These are phyloP conservation scores for Xylariaceae sp. DNA, from an alignment of 2,329 filamentous ascomycete genomes.

Conservation along the genomic window DNA sequence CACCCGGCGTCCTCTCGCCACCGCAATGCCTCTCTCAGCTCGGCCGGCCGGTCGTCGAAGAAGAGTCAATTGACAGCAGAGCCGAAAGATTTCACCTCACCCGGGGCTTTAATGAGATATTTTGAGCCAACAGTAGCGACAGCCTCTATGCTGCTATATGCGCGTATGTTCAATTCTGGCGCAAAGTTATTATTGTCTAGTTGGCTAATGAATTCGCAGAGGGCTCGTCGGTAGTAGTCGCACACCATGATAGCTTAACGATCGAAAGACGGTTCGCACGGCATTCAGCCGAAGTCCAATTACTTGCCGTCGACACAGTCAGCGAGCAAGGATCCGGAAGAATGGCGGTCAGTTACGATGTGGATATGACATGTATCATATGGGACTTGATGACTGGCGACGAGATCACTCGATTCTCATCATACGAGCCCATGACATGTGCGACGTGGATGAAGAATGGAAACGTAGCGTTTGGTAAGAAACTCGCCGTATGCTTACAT, in stretches of 20 bases:
- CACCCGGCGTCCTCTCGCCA: slow-evolving; percentile 49
- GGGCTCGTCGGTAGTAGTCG: slow-evolving; percentile 75
- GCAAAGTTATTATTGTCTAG: neutral
- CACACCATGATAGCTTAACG: slow-evolving; percentile 87
- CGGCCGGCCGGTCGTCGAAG: slow-evolving; percentile 49
- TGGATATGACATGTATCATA: slow-evolving; percentile 85
- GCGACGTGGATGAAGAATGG: slow-evolving; percentile 97
- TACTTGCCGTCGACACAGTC: slow-evolving; percentile 85
- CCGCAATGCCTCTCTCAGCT: slow-evolving; percentile 56
- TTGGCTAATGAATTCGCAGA: slow-evolving; percentile 40
- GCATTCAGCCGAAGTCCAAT: slow-evolving; percentile 76
- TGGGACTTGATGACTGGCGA: slow-evolving; percentile 94
- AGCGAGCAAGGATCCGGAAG: slow-evolving; percentile 83
- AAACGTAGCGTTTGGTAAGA: slow-evolving; percentile 90
- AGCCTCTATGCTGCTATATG: slow-evolving; percentile 84
- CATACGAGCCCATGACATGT: slow-evolving; percentile 79
- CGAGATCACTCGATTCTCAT: slow-evolving; percentile 86
- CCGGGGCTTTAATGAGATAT: slow-evolving; percentile 47
- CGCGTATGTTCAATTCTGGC: slow-evolving; percentile 38
- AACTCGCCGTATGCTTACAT: neutral
- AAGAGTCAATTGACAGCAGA: slow-evolving; percentile 37
- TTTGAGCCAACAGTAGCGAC: slow-evolving; percentile 91
- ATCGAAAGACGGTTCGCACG: slow-evolving; percentile 82
- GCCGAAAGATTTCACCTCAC: slow-evolving; percentile 49
- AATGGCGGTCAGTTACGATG: slow-evolving; percentile 89